Evolutionary conservation across 2,329 filamentous ascomycete species (phyloP).

Genomic region (Dissoconium aciculare): DNA sequence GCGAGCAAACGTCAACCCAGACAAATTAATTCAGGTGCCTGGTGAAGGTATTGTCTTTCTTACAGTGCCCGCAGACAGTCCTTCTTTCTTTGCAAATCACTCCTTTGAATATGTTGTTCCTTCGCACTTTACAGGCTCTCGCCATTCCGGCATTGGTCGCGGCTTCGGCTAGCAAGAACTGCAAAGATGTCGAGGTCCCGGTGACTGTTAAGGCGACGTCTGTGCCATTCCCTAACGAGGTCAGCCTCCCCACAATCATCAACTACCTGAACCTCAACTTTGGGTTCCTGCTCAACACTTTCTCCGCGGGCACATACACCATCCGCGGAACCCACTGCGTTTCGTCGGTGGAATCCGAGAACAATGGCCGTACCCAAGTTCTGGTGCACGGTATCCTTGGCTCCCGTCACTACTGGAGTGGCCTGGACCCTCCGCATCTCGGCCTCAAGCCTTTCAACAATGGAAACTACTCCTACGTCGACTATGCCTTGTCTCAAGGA

Average conservation of each 20-base stretch:
- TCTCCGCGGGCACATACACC: constrained; percentile 2
- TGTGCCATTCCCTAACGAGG: neutral
- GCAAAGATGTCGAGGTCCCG: neutral
- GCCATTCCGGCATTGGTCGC: neutral
- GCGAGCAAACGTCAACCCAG: too few species aligned
- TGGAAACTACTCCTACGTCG: constrained; percentile 3
- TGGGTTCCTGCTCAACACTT: constrained; percentile 1
- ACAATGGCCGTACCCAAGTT: constrained; percentile 2
- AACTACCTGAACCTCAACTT: constrained; percentile 1
- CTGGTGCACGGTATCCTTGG: constrained; percentile 3
- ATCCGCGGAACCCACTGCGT: constrained; percentile 3
- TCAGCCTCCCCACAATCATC: constrained; percentile 1
- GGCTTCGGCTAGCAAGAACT: neutral
- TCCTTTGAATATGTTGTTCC: too few species aligned
- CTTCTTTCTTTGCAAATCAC: too few species aligned
- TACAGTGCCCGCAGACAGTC: too few species aligned
- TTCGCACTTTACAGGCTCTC: too few species aligned
- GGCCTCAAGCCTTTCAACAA: constrained; percentile 1
- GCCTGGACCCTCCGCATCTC: constrained; percentile 1
- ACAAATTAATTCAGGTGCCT: too few species aligned
- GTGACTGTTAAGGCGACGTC: neutral
- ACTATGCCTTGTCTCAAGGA: constrained; percentile 3
- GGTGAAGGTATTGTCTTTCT: too few species aligned
- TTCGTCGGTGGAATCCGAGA: constrained; percentile 1
- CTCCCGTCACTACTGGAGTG: constrained; percentile 1